Percentiles rank a stretch among this genome's conserved stretches.
These are phyloP conservation scores for Erodium maritimum DNA, from an alignment of 345 rosid genomes.

Conservation along the genomic window DNA sequence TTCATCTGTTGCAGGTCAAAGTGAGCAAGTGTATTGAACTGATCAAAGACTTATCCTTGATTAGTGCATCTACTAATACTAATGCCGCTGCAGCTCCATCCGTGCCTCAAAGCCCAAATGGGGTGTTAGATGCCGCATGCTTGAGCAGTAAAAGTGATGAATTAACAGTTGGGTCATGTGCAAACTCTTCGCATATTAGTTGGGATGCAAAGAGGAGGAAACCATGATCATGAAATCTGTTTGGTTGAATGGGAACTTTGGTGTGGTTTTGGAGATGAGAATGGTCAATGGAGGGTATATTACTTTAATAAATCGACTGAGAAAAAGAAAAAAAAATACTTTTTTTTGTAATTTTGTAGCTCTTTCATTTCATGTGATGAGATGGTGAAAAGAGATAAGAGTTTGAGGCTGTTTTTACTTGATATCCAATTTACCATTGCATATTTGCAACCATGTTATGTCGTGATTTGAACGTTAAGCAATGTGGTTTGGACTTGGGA, in stretches of 20 bases:
- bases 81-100: constrained; percentile 8
- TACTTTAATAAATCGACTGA: too few species aligned
- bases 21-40: constrained; percentile 31
- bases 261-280: background rate
- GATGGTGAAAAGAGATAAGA: too few species aligned
- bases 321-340: too few species aligned
- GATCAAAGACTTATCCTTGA: constrained; percentile 22
- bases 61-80: constrained; percentile 13
- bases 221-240: background rate
- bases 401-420: too few species aligned
- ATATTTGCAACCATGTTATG: too few species aligned
- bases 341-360: too few species aligned
- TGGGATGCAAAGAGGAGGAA: background rate
- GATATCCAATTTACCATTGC: too few species aligned
- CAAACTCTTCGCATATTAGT: background rate
- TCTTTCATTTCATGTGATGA: too few species aligned
- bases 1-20: constrained; percentile 30
- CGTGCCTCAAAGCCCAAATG: constrained; percentile 49
- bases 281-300: background rate
- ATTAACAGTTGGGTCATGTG: constrained; percentile 12
- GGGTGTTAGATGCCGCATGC: constrained; percentile 62
- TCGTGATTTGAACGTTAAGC: background rate
- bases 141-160: constrained; percentile 56
- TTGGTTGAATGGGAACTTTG: background rate
- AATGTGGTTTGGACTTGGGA: background rate